Percentiles rank a stretch among this genome's conserved stretches.
Conservation (phyloP, 192 early-diverging fungal species). For the Allomyces javanicus region DNA sequence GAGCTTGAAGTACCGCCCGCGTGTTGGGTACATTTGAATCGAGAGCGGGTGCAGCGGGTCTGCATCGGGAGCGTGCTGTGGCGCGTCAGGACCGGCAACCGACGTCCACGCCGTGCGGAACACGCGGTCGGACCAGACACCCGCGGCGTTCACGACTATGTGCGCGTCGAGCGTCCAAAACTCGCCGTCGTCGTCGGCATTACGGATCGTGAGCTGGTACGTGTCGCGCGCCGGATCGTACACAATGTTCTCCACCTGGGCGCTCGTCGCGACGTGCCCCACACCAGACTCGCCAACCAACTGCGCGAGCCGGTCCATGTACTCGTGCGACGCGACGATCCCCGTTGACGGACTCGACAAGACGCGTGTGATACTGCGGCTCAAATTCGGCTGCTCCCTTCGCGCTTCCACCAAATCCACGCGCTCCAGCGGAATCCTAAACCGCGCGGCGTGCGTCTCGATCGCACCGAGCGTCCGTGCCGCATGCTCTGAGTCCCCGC, state of each 20-base stretch:
- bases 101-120: background rate
- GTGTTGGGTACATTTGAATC: background rate
- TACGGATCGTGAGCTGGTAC: constrained; percentile 29
- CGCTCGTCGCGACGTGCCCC: constrained; percentile 30
- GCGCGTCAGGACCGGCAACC: background rate
- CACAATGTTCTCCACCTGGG: constrained; percentile 23
- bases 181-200: constrained; percentile 14
- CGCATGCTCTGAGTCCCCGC: constrained; percentile 25
- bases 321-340: constrained; percentile 56
- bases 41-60: background rate
- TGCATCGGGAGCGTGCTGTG: background rate
- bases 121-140: constrained; percentile 36
- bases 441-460: constrained; percentile 24
- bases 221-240: constrained; percentile 4
- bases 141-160: constrained; percentile 57
- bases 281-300: constrained; percentile 23
- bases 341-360: constrained; percentile 44
- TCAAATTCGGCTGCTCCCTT: constrained; percentile 37
- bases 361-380: constrained; percentile 30
- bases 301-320: constrained; percentile 39
- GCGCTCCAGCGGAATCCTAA: constrained; percentile 33
- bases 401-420: constrained; percentile 15
- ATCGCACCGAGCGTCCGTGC: constrained; percentile 27
- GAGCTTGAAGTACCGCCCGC: constrained; percentile 30
- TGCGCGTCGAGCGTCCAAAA: constrained; percentile 29